Evolutionary conservation across 371 early-diverging fungal genomes (phyloP), one percentile per base, ranked within the genome.

Genomic region (Mucor piriformis): DNA sequence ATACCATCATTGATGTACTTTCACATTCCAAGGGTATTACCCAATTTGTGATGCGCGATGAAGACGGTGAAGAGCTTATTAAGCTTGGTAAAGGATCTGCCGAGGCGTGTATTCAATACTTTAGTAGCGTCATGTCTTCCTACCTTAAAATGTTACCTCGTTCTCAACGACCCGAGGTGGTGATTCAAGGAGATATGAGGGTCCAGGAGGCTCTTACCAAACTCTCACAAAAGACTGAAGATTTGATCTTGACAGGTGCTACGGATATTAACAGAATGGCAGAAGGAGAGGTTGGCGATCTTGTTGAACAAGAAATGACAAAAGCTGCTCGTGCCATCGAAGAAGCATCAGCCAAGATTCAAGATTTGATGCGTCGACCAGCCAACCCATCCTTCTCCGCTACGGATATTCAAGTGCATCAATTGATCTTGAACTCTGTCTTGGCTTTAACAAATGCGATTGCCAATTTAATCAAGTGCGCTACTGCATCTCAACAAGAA

Each of bases 381-480:
- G 84, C 82, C 49, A 86, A 89, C 59, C 83, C 90, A 15, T 78
- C 82, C 12, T 80, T 93, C 23, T 83, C 86, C 8, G 87, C 88
- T 24, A 81, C 70, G 6, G 88, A 96, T 70, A 73, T 95, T 24
- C 91, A 94, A 65, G 96, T 98, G 20, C 92, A 98, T 71, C 86
- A 91, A 33, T 86, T 95, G 13, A 92, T 98, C 55, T 76, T 98
- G 48, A 89, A 93, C 69, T 84, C 92, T 8, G 95, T 94, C 1
- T 83, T 95, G 79, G 94, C 95, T 6, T 82, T 98, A 70, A 97
- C 94, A 27, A 92, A 90, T 62, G 96, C 98, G 3, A 97, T 97
- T 72, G 92, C 92, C 32, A 88, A 94, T 59, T 81, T 98, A 57
- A 97, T 98, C 67, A 86, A 88, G 59, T 93, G 95, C 57, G 97